Conservation (phyloP, 2,329 filamentous ascomycete genomes). For the Alternaria sp. region DNA sequence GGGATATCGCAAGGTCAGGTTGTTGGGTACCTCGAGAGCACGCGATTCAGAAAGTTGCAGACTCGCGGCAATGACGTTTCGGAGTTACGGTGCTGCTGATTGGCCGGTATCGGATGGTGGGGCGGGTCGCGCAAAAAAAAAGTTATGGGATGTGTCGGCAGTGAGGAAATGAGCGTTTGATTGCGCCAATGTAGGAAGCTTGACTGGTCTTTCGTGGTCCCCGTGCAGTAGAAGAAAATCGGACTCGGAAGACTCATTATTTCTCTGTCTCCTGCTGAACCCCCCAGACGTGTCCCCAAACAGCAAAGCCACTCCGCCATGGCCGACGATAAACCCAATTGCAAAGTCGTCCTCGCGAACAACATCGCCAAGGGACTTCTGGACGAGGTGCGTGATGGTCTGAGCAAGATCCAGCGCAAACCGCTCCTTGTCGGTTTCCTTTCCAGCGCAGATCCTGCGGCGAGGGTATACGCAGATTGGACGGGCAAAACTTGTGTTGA, state of each 20-base stretch:
- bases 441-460: constrained; percentile 89
- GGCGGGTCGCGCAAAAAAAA: constrained; percentile 27
- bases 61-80: constrained; percentile 30
- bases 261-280: neutral
- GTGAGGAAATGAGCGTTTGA: constrained; percentile 10
- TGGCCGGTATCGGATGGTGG: constrained; percentile 34
- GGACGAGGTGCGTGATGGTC: constrained; percentile 76
- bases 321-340: constrained; percentile 61
- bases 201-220: constrained; percentile 1
- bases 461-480: constrained; percentile 94
- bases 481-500: constrained; percentile 95
- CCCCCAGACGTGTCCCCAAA: constrained; percentile 12
- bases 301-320: constrained; percentile 38
- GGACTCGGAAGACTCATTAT: neutral
- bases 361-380: constrained; percentile 85
- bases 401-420: constrained; percentile 74
- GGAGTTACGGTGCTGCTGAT: constrained; percentile 28
- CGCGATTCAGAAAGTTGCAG: constrained; percentile 24
- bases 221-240: constrained; percentile 6
- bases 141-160: constrained; percentile 11
- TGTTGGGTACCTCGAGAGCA: constrained; percentile 8
- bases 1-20: neutral
- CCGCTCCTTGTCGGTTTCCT: constrained; percentile 90
- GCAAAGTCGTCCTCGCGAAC: constrained; percentile 91
- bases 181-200: constrained; percentile 5